Evolutionary conservation across 2,329 filamentous ascomycete genomes (phyloP).

Genomic region (Lasiodiplodia theobromae): DNA sequence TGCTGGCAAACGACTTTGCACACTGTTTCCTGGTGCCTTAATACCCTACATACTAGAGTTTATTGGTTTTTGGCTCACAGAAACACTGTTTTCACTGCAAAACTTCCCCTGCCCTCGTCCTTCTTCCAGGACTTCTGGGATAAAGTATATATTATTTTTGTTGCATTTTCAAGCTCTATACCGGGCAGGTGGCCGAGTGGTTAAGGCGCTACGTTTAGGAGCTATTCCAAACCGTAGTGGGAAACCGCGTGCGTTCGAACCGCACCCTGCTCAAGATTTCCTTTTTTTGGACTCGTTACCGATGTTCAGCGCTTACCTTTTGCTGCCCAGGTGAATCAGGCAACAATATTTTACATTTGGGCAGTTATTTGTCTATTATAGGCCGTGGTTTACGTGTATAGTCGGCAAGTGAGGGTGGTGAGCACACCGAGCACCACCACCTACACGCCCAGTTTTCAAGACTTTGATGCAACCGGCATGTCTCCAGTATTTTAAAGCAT

Average conservation of each 20-base stretch:
- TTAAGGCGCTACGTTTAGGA: conserved; percentile 46
- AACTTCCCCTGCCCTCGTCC: neutral
- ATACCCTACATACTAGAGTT: neutral
- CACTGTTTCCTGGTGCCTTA: neutral
- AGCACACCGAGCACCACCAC: too few species aligned
- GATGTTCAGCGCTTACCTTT: too few species aligned
- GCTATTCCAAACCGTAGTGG: conserved; percentile 31
- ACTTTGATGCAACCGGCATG: too few species aligned
- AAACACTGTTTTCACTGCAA: neutral
- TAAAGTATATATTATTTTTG: neutral
- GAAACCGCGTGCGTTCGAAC: conserved; percentile 44
- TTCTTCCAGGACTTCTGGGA: neutral
- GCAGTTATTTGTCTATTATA: too few species aligned
- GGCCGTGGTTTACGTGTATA: too few species aligned
- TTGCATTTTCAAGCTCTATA: neutral
- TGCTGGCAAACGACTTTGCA: neutral
- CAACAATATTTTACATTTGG: too few species aligned
- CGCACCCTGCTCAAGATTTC: too few species aligned
- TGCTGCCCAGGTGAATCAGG: too few species aligned
- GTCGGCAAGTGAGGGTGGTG: too few species aligned
- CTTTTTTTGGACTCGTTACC: too few species aligned
- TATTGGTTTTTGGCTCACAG: neutral
- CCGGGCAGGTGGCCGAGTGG: conserved; percentile 15
- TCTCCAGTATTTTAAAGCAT: too few species aligned
- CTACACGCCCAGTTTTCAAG: too few species aligned